These are phyloP conservation scores for Plectranthus barbatus DNA, from an alignment of 257 asterid genomes.

Conservation along the genomic window DNA sequence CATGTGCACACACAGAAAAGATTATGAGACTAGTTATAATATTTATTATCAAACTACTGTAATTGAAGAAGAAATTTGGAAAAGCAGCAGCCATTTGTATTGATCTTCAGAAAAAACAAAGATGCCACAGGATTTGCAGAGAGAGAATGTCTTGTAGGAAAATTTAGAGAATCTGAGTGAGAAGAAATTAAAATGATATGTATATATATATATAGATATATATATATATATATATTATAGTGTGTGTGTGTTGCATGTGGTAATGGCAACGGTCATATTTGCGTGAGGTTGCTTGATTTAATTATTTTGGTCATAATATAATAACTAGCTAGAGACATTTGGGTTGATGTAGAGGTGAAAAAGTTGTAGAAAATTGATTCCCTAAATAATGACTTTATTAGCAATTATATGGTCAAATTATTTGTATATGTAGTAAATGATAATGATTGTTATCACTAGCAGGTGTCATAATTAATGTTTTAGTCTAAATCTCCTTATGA, in stretches of 20 bases:
- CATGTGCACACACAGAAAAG: not conserved
- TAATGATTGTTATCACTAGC: too few species aligned
- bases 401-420: not conserved
- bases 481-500: too few species aligned
- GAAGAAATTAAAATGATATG: not conserved
- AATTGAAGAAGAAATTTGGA: not conserved
- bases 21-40: not conserved
- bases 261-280: conserved; percentile 65
- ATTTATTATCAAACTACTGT: not conserved
- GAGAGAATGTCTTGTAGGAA: conserved; percentile 5
- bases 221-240: too few species aligned
- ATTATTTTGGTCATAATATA: not conserved
- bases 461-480: too few species aligned
- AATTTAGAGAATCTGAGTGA: conserved; percentile 9
- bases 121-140: conserved; percentile 16
- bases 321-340: not conserved
- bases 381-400: not conserved
- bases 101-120: not conserved
- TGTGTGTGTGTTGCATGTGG: not conserved
- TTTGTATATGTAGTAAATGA: not conserved
- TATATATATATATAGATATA: not conserved
- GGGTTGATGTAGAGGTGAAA: not conserved
- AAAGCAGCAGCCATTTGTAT: conserved; percentile 19
- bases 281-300: not conserved
- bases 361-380: not conserved